A percentile compares a stretch with the other conserved stretches of the same genome.
These are phyloP conservation scores for Bacterosira constricta DNA, from an alignment of 108 stramenopile species.

Conservation along the genomic window DNA sequence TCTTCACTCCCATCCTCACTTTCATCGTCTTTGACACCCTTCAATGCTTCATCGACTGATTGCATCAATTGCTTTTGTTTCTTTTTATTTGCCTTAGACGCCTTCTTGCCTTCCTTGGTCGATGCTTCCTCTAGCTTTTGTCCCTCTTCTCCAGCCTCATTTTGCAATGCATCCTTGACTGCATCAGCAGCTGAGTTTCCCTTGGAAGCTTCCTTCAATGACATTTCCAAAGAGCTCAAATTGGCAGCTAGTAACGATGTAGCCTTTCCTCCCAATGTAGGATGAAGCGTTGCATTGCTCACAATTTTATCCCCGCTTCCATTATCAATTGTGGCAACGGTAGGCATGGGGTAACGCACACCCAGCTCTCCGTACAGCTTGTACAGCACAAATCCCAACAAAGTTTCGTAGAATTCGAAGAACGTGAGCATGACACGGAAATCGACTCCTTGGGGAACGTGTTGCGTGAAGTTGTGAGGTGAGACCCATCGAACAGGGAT, in stretches of 20 bases:
- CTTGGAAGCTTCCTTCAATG: conserved; percentile 53
- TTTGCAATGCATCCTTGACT: conserved; percentile 60
- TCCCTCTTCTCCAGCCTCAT: conserved; percentile 22
- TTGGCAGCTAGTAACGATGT: conserved; percentile 75
- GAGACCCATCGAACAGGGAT: conserved; percentile 89
- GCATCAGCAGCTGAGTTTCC: conserved; percentile 68
- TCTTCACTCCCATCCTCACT: conserved; percentile 47
- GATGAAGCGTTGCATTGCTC: conserved; percentile 35
- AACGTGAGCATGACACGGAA: conserved; percentile 98
- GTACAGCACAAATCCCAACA: conserved; percentile 94
- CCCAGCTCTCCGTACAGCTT: conserved; percentile 93
- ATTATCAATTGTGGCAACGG: conserved; percentile 3
- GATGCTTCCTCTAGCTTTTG: background rate
- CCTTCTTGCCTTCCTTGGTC: conserved; percentile 24
- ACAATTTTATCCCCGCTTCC: conserved; percentile 19
- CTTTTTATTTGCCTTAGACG: conserved; percentile 31
- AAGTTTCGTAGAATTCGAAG: conserved; percentile 97
- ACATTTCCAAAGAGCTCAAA: conserved; percentile 61
- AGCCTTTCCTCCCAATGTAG: conserved; percentile 62
- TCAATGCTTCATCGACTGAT: conserved; percentile 73
- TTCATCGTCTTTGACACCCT: conserved; percentile 60
- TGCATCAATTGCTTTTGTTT: conserved; percentile 65
- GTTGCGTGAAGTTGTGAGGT: conserved; percentile 96
- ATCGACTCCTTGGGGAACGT: conserved; percentile 94
- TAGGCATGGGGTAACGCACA: conserved; percentile 85